Percentiles rank a stretch among this genome's conserved stretches.
phyloP scores from a whole-genome alignment of 2,329 filamentous ascomycete species.

The Mollisia scopiformis region DNA sequence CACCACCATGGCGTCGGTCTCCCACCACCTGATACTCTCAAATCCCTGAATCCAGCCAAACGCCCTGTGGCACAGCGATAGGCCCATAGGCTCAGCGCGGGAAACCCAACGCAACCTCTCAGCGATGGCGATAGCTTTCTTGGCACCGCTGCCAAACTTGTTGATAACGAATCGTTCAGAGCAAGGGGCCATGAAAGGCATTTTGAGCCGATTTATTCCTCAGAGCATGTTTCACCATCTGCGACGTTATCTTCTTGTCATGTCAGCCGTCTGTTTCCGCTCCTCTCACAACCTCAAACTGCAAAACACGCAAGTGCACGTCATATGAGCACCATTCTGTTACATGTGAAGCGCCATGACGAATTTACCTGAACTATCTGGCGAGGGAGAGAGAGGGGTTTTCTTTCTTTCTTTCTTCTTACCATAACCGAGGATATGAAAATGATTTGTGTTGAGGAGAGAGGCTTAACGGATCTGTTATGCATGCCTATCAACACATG shows the following conservation, averaged over 20 bases:
- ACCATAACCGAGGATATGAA: not conserved
- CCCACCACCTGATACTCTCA: not conserved
- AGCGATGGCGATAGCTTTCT: not conserved
- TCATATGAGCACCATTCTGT: not conserved
- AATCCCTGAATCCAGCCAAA: not conserved
- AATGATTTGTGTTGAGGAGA: not conserved
- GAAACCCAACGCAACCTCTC: not conserved
- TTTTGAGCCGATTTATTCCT: not conserved
- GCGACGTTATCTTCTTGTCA: not conserved
- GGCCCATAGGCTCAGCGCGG: not conserved
- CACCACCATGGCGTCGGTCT: not conserved
- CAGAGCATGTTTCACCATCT: not conserved
- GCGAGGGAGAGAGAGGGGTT: not conserved
- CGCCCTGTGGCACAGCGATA: not conserved
- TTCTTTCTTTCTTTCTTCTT: too few relatives aligned
- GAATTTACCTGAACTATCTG: not conserved
- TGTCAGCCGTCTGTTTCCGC: not conserved
- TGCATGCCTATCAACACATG: not conserved
- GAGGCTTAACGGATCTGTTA: not conserved
- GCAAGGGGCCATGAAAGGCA: not conserved
- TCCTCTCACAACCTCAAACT: too few relatives aligned
- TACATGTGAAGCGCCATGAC: not conserved
- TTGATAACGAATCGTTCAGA: conserved; percentile 1
- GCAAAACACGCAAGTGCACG: not conserved
- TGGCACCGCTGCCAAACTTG: not conserved